These are phyloP conservation scores for Astrothelium subdiscretum DNA, from an alignment of 495 filamentous ascomycete species.

Conservation along the genomic window DNA sequence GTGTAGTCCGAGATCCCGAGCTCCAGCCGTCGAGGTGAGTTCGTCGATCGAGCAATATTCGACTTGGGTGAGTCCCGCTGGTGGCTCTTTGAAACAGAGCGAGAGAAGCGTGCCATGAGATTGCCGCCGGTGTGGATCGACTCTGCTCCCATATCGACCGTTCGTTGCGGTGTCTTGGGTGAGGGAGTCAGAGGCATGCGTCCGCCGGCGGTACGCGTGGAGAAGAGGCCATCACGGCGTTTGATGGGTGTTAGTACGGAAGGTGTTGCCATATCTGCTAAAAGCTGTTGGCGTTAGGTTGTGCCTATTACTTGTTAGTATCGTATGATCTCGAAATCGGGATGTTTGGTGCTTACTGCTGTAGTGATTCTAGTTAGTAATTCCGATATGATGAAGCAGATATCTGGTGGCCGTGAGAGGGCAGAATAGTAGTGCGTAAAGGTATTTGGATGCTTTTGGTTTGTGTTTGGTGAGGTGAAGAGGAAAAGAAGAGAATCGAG, in stretches of 20 bases:
- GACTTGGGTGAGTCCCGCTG: conserved; percentile 80
- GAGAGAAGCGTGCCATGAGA: conserved; percentile 61
- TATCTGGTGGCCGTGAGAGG: conserved; percentile 2
- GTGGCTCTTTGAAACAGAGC: conserved; percentile 45
- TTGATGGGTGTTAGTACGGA: conserved; percentile 85
- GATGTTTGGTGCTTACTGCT: background rate
- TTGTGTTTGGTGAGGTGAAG: background rate
- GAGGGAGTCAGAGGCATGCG: conserved; percentile 92
- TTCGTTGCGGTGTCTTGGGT: conserved; percentile 58
- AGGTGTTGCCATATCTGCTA: conserved; percentile 64
- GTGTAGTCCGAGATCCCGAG: conserved; percentile 88
- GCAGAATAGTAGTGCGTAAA: background rate
- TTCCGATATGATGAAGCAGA: background rate
- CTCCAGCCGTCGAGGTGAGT: conserved; percentile 73
- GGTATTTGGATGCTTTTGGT: background rate
- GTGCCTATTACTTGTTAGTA: background rate
- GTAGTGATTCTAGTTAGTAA: conserved; percentile 3
- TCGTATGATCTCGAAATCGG: background rate
- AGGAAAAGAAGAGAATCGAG: background rate
- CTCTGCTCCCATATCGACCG: conserved; percentile 43
- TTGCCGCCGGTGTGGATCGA: conserved; percentile 45
- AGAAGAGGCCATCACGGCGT: conserved; percentile 87
- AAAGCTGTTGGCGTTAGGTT: conserved; percentile 2
- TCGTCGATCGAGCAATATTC: conserved; percentile 61
- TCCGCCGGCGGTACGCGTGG: conserved; percentile 81